phyloP scores from a whole-genome alignment of 208 protist species.

The Strigomonas culicis region DNA sequence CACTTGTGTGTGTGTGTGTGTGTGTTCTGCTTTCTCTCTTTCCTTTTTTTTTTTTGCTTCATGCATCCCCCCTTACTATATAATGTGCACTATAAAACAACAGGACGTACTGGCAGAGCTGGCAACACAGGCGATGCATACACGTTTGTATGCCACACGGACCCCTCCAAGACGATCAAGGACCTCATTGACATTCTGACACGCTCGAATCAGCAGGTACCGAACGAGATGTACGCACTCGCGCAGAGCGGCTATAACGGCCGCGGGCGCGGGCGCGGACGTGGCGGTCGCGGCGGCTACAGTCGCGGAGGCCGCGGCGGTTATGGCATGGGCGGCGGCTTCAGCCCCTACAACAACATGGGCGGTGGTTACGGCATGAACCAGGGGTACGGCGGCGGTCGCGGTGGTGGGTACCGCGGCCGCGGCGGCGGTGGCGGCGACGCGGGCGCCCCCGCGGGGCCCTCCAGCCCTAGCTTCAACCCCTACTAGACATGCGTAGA shows the following conservation, averaged over 20 bases:
- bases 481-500: slow-evolving; percentile 25
- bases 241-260: slow-evolving; percentile 14
- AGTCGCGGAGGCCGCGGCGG: slow-evolving; percentile 16
- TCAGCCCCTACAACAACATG: slow-evolving; percentile 2
- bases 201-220: slow-evolving; percentile 61
- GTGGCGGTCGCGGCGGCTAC: slow-evolving; percentile 17
- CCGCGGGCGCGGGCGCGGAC: slow-evolving; percentile 18
- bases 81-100: background rate
- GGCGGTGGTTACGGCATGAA: slow-evolving; percentile 12
- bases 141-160: slow-evolving; percentile 70
- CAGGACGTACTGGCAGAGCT: slow-evolving; percentile 87
- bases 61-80: slow-evolving; percentile 8
- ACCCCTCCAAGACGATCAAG: slow-evolving; percentile 71
- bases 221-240: slow-evolving; percentile 59
- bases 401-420: slow-evolving; percentile 7
- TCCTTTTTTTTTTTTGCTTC: slow-evolving; percentile 13
- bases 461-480: slow-evolving; percentile 29
- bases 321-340: slow-evolving; percentile 17
- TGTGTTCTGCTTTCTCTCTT: slow-evolving; percentile 8
- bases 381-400: background rate
- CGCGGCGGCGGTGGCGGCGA: slow-evolving; percentile 12
- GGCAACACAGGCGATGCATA: slow-evolving; percentile 84
- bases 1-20: background rate
- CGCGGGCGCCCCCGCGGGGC: background rate
- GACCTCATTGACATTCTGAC: slow-evolving; percentile 71